A percentile compares a stretch with the other conserved stretches of the same genome.
phyloP scores from a whole-genome alignment of 2,329 filamentous ascomycete species.

The Talaromyces verruculosus region DNA sequence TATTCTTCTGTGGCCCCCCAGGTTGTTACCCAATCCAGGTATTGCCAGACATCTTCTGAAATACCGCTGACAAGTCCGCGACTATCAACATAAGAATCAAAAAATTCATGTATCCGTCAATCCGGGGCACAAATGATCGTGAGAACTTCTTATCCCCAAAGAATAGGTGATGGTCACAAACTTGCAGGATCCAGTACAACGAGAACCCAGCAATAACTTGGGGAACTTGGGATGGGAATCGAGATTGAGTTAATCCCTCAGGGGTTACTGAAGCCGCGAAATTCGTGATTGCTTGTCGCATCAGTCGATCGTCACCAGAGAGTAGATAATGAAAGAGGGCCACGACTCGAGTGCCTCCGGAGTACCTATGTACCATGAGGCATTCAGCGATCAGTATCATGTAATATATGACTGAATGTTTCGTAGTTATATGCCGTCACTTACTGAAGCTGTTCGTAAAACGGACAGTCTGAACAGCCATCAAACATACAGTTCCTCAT shows the following conservation, averaged over 20 bases:
- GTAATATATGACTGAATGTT: not conserved
- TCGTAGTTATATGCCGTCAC: not conserved
- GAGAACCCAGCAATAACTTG: not conserved
- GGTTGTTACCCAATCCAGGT: not conserved
- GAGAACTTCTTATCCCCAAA: not conserved
- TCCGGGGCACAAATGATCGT: not conserved
- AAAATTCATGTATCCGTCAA: not conserved
- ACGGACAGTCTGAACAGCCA: not conserved
- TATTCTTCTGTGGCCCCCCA: not conserved
- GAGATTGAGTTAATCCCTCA: not conserved
- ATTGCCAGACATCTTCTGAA: not conserved
- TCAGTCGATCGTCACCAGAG: not conserved
- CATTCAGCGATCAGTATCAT: not conserved
- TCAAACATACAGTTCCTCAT: not conserved
- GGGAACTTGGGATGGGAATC: not conserved
- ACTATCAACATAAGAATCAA: not conserved
- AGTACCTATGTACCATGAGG: not conserved
- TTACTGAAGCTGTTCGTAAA: not conserved
- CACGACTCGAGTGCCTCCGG: not conserved
- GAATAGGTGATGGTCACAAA: not conserved
- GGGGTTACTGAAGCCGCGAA: not conserved
- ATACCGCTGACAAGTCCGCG: not conserved
- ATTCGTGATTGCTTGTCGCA: not conserved
- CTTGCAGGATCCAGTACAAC: not conserved
- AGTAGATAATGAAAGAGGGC: not conserved